Evolutionary conservation across 192 early-diverging fungal genomes (phyloP), one percentile per base, ranked within the genome.

Genomic region (Linnemannia elongata): DNA sequence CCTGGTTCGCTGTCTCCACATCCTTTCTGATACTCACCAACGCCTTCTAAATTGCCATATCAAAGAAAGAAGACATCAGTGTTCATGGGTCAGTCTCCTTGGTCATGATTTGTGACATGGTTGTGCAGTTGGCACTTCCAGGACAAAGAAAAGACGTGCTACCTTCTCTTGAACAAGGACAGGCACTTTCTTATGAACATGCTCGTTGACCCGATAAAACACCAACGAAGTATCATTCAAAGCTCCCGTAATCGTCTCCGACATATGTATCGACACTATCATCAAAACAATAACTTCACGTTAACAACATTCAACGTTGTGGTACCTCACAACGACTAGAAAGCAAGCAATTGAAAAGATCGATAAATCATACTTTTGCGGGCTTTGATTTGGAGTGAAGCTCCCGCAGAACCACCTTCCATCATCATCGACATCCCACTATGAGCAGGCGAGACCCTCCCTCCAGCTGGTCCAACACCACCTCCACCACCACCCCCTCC

Each of bases 141-240:
- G 3, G 6, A 39, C 44, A 76, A 38, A 63, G 57, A 38, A 41
- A 17, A 10, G 6, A 38, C 15, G 60, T 42, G 33, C 4, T 77
- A 85, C 83, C 83, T 85, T 85, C 72, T 85, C 83, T 45, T 80
- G 78, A 4, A 80, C 83, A n/a, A 85, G 45, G 33, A 80, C 60
- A 33, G 83, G 83, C 10, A 85, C 78, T 30, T 85, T 85, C 44
- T 85, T 85, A 60, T 85, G 83, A 22, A 85, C 74, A 39, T 85
- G 83, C 45, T 85, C 83, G 38, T 85, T 85, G 13, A 85, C 83
- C 39, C 83, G 71, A 60, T 85, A 85, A 10, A 85, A 74, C 22
- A 80, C 78, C 38, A 85, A 49, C 10, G 83, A 85, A 1, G 78
- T 47, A 42, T 85, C 83, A 24, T 85, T 85, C 74, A 85, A 63